Evolutionary conservation across 1,284 basidiomycete species (phyloP).

Genomic region (Ceratobasidium sp.): DNA sequence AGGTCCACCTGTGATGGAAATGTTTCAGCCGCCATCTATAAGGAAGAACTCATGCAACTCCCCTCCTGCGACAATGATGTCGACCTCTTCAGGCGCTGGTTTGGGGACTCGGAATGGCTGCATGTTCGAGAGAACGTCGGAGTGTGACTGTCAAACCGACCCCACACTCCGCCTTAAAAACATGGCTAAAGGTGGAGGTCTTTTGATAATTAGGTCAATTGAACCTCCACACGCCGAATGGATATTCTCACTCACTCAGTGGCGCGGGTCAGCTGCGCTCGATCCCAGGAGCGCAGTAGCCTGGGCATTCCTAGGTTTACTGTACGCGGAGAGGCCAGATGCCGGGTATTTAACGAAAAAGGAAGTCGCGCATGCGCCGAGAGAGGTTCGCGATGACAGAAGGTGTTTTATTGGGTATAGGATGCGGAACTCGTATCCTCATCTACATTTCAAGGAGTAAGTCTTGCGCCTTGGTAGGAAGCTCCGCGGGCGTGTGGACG

Average conservation of each 20-base stretch:
- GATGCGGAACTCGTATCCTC: constrained; percentile 16
- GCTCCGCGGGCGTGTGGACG: background rate
- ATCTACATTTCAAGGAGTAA: background rate
- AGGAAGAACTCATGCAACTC: constrained; percentile 45
- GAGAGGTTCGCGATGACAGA: constrained; percentile 11
- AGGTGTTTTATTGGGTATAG: constrained; percentile 16
- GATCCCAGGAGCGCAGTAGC: background rate
- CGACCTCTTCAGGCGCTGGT: constrained; percentile 69
- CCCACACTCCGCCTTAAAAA: background rate
- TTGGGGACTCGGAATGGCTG: constrained; percentile 33
- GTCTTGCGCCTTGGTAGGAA: constrained; percentile 28
- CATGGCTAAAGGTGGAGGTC: constrained; percentile 23
- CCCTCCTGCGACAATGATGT: constrained; percentile 70
- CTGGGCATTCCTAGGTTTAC: background rate
- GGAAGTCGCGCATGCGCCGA: constrained; percentile 32
- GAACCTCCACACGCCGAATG: background rate
- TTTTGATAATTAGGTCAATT: constrained; percentile 26
- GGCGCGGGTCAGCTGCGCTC: constrained; percentile 16
- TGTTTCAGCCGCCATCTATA: constrained; percentile 51
- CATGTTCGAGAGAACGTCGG: constrained; percentile 4
- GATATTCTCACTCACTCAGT: background rate
- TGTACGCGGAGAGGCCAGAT: background rate
- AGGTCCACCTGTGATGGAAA: constrained; percentile 64
- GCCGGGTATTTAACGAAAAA: constrained; percentile 29
- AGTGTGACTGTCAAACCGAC: background rate